Percentiles rank a stretch among this genome's conserved stretches.
Conservation (phyloP, 495 filamentous ascomycete species). For the Penicillium daleae region DNA sequence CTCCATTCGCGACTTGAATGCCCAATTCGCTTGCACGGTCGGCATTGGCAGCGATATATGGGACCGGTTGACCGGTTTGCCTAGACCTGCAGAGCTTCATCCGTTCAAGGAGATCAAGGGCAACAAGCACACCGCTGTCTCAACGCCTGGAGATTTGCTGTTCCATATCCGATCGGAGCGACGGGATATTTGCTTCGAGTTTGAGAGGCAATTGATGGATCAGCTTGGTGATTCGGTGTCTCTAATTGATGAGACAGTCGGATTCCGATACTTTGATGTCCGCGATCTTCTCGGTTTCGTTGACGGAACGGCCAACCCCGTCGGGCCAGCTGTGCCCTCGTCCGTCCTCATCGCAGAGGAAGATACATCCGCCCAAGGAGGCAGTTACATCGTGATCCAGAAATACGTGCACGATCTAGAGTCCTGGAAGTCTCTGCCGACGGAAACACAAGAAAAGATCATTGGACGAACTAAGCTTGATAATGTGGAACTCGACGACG, state of each 20-base stretch:
- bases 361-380: slow-evolving; percentile 41
- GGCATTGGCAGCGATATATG: slow-evolving; percentile 57
- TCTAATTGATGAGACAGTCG: slow-evolving; percentile 56
- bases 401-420: slow-evolving; percentile 61
- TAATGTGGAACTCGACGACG: slow-evolving; percentile 60
- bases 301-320: slow-evolving; percentile 62
- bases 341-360: slow-evolving; percentile 52
- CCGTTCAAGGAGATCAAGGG: slow-evolving; percentile 54
- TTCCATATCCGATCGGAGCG: slow-evolving; percentile 62
- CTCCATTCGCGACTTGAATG: slow-evolving; percentile 52
- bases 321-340: slow-evolving; percentile 48
- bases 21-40: slow-evolving; percentile 56
- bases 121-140: slow-evolving; percentile 48
- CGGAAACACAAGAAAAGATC: slow-evolving; percentile 58
- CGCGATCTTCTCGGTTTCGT: slow-evolving; percentile 64
- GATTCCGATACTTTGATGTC: slow-evolving; percentile 63
- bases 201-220: slow-evolving; percentile 57
- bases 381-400: slow-evolving; percentile 62
- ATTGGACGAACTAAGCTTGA: slow-evolving; percentile 61
- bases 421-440: slow-evolving; percentile 48
- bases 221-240: slow-evolving; percentile 48
- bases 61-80: slow-evolving; percentile 48
- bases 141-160: slow-evolving; percentile 58
- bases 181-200: slow-evolving; percentile 61
- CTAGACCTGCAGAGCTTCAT: slow-evolving; percentile 55